phyloP scores from a whole-genome alignment of 1,284 basidiomycete genomes.

The Malassezia cuniculi region DNA sequence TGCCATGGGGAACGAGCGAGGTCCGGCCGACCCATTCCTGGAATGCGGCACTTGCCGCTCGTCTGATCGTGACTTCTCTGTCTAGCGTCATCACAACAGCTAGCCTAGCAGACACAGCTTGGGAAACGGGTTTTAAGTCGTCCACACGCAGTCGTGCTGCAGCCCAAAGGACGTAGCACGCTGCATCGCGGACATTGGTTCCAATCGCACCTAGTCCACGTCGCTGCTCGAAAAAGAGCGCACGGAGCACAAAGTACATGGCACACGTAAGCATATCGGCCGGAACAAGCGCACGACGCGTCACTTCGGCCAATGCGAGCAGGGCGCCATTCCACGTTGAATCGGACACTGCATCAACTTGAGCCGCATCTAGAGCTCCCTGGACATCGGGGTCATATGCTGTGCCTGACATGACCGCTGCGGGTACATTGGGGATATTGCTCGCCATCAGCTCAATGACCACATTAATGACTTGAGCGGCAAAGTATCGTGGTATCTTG shows the following conservation, averaged over 20 bases:
- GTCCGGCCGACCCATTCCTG: slow-evolving; percentile 91
- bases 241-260: slow-evolving; percentile 48
- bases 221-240: slow-evolving; percentile 78
- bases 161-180: slow-evolving; percentile 89
- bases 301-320: slow-evolving; percentile 81
- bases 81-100: slow-evolving; percentile 73
- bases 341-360: slow-evolving; percentile 55
- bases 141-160: slow-evolving; percentile 56
- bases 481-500: slow-evolving; percentile 62
- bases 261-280: slow-evolving; percentile 18
- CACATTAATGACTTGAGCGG: slow-evolving; percentile 66
- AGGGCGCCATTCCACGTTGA: slow-evolving; percentile 88
- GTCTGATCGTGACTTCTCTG: slow-evolving; percentile 83
- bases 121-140: slow-evolving; percentile 56
- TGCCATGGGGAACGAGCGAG: slow-evolving; percentile 72
- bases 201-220: slow-evolving; percentile 86
- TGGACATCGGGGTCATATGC: not conserved
- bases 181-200: slow-evolving; percentile 83
- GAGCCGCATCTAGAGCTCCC: not conserved
- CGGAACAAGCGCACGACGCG: slow-evolving; percentile 57
- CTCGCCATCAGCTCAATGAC: slow-evolving; percentile 57
- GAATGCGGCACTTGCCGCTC: slow-evolving; percentile 92
- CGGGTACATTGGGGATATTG: slow-evolving; percentile 53
- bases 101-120: slow-evolving; percentile 53
- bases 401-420: no score